These are phyloP conservation scores for Apiotrichum montevideense DNA, from an alignment of 1,284 basidiomycete species.

Conservation along the genomic window DNA sequence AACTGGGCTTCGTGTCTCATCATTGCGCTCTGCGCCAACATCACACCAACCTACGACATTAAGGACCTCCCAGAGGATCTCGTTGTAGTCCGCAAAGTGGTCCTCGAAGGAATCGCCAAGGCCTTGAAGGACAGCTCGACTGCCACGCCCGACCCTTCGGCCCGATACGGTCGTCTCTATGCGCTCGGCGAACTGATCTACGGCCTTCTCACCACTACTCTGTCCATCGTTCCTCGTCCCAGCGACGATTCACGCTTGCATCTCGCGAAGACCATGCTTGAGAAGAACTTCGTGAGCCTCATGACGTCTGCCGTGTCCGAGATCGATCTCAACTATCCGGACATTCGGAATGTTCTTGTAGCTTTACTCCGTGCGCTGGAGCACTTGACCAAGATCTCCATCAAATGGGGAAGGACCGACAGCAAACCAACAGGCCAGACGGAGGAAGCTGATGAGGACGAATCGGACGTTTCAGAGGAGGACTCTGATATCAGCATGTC, in stretches of 20 bases:
- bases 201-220: constrained; percentile 73
- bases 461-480: constrained; percentile 41
- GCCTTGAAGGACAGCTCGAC: constrained; percentile 72
- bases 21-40: constrained; percentile 85
- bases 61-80: constrained; percentile 75
- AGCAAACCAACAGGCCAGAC: constrained; percentile 57
- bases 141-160: constrained; percentile 60
- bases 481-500: constrained; percentile 60
- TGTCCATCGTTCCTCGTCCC: constrained; percentile 52
- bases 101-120: constrained; percentile 80
- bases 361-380: constrained; percentile 85
- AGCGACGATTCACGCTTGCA: constrained; percentile 44
- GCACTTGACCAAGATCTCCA: constrained; percentile 86
- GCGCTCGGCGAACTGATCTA: constrained; percentile 83
- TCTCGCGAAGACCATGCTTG: constrained; percentile 95
- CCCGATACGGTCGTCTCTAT: constrained; percentile 80
- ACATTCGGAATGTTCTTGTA: constrained; percentile 76
- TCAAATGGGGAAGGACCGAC: constrained; percentile 85
- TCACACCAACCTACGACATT: constrained; percentile 53
- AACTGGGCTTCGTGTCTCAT: constrained; percentile 85
- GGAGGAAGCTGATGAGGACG: constrained; percentile 44
- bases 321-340: constrained; percentile 91
- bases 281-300: constrained; percentile 90
- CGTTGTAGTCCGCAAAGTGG: constrained; percentile 76
- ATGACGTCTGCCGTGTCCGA: constrained; percentile 86